Base-by-base conservation (phyloP, 2,329 filamentous ascomycete species). In the Metarhizium brunneum region DNA sequence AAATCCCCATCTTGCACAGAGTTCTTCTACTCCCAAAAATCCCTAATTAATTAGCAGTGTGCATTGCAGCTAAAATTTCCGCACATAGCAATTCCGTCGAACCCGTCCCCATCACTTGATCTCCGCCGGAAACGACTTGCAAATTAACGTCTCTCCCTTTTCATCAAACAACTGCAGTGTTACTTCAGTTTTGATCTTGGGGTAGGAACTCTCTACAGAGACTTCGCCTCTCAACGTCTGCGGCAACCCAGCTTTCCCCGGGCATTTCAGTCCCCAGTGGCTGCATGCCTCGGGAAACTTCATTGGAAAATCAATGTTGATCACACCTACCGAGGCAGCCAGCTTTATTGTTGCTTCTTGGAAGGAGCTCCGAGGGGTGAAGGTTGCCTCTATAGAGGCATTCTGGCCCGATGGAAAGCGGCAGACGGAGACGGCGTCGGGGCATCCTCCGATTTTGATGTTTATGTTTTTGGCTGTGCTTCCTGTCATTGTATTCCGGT, bases 371-470 rank as follows among this genome's bases (percentile, higher is more conserved):
- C 25, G 6, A 20, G 29, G 14, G 30, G n/a, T 43, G 38, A 56
- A 56, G 47, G 29, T n/a, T 13, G 48, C 55, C 29, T 54, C 30
- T 18, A 56, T 50, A 40, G 40, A 20, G 36, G 55, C 55, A 1
- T 16, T 51, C 25, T 54, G 47, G 8, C 42, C 40, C 4, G 40
- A 7, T 2, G 20, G 25, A 30, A 56, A 56, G 47, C 50, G n/a
- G 42, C 52, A 56, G 47, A 32, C 47, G 40, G 47, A 29, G 11
- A 10, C 20, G 10, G 47, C 50, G 50, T 49, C 52, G 43, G 52
- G 49, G 43, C 56, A 61, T 36, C 52, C 47, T 49, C 54, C 50
- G 50, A 58, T 54, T 43, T 42, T 42, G 43, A 56, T 47, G 48
- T 20, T 47, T 45, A 58, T 42, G 49, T 48, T 18, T 16, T 47